Evolutionary conservation across 805 yeast genomes (phyloP).

Genomic region (Candida pseudofarinosa): DNA sequence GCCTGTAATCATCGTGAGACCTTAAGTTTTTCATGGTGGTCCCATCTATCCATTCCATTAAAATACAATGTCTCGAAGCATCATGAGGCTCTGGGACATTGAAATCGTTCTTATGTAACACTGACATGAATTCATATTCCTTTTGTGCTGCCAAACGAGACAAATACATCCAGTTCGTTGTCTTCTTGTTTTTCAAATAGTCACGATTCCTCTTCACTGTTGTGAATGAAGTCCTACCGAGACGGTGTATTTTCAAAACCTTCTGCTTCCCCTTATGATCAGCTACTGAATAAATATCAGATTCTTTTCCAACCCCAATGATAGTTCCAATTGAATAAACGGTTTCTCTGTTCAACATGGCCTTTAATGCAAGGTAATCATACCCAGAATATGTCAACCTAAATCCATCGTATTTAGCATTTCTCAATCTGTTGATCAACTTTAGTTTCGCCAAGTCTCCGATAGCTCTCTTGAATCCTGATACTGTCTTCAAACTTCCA

Average conservation of each 20-base stretch:
- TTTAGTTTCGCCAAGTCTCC: constrained; percentile 84
- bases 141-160: constrained; percentile 88
- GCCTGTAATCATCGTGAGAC: constrained; percentile 63
- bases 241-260: constrained; percentile 85
- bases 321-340: constrained; percentile 77
- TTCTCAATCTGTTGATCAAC: constrained; percentile 71
- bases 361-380: constrained; percentile 86
- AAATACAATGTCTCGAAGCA: constrained; percentile 83
- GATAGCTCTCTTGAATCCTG: constrained; percentile 75
- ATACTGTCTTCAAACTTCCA: constrained; percentile 69
- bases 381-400: constrained; percentile 83
- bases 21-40: constrained; percentile 81
- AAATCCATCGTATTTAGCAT: constrained; percentile 94
- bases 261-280: constrained; percentile 58
- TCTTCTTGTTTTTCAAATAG: constrained; percentile 69
- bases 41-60: constrained; percentile 92
- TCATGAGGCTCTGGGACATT: constrained; percentile 87
- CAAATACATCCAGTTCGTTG: constrained; percentile 88
- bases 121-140: constrained; percentile 84
- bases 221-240: constrained; percentile 90
- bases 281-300: constrained; percentile 84
- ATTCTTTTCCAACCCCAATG: constrained; percentile 96
- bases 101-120: constrained; percentile 71
- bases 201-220: constrained; percentile 94
- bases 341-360: constrained; percentile 71